Base-by-base conservation (phyloP, 805 yeast species). In the Wickerhamiella qilinensis region DNA sequence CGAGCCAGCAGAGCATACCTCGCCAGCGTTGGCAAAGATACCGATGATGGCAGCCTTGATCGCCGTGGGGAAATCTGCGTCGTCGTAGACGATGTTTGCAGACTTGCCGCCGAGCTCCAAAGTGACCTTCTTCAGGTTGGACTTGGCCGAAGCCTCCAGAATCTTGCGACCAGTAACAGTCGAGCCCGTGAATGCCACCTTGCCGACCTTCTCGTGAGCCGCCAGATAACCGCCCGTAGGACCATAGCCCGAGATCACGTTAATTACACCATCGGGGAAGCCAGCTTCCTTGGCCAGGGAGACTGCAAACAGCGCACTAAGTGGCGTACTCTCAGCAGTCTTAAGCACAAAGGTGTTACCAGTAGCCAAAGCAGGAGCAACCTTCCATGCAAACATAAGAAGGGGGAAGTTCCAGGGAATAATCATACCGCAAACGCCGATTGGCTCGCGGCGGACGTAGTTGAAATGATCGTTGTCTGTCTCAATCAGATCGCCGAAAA, bases 321-420 rank as follows among this genome's bases (percentile, higher is more conserved):
- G 68, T 41, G 95, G 95, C 39, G 96, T 86, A 44, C 84, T 71
- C 66, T 84, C 94, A 40, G 96, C 93, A 31, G 93, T 71, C 67
- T 86, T 86, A 62, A 86, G 64, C 35, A 86, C 91, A 49, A 81
- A 69, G 39, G 85, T 73, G 70, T 84, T 83, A 63, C 94, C 94
- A 39, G 93, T 73, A 41, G 93, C 93, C 47, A 85, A 60, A 41
- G 93, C 93, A 35, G 96, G 95, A 42, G 86, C 94, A 44, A 86
- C 65, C 62, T 86, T 86, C 96, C 96, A 86, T 21, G 93, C 67
- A 67, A 84, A 79, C 91, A 86, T 85, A 58, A 83, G 69, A 50
- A 86, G 63, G 46, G 96, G 96, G 74, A 84, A 86, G 66, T 86
- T 86, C 96, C 96, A 86, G 50, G 96, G 95, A 49, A 86, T 85